Evolutionary conservation across 257 asterid genomes (phyloP), one percentile per base, ranked within the genome.

Genomic region (Cordia subcordata): DNA sequence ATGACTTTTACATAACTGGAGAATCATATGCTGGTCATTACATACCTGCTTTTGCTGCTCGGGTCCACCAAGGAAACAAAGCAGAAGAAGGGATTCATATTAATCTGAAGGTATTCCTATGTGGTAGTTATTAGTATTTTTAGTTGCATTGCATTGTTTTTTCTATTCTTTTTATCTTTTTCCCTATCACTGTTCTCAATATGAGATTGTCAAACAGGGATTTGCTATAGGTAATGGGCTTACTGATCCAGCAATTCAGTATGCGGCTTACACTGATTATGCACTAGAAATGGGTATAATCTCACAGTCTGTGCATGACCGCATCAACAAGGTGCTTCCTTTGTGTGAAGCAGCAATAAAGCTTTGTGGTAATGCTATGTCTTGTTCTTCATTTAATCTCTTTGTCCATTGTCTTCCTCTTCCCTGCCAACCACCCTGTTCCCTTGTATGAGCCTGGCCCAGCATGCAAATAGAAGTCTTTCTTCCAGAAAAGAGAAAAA

Each of bases 11-110:
- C 83, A 90, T 90, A 51, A 87, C 96, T 58, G 98, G 98, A 47
- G 96, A 90, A 75, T 90, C 97, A 37, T 90, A 90, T 74, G 97
- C 97, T 63, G 98, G 98, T 54, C 98, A 90, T 64, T 90, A 90
- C 50, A 85, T 90, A 61, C 98, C 98, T 67, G 96, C 98, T 74
- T 74, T 87, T 69, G 98, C 98, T 68, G 81, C 95, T 59, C 87
- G 96, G 64, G 81, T 90, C 70, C 86, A 90, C 82, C 74, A 37
- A 40, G 98, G 95, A 69, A 87, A 90, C 83, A 85, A 90, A 77
- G 91, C 67, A 54, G 82, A 81, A 55, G 89, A 82, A 77, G 98
- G 98, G 67, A 69, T 71, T 65, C 89, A 83, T 68, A 63, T 90
- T 20, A 87, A 90, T 62, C 71, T 90, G 73, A 90, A 90, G 98